Evolutionary conservation across 2,329 filamentous ascomycete species (phyloP).

Genomic region (Ophiocordyceps camponoti-floridani): DNA sequence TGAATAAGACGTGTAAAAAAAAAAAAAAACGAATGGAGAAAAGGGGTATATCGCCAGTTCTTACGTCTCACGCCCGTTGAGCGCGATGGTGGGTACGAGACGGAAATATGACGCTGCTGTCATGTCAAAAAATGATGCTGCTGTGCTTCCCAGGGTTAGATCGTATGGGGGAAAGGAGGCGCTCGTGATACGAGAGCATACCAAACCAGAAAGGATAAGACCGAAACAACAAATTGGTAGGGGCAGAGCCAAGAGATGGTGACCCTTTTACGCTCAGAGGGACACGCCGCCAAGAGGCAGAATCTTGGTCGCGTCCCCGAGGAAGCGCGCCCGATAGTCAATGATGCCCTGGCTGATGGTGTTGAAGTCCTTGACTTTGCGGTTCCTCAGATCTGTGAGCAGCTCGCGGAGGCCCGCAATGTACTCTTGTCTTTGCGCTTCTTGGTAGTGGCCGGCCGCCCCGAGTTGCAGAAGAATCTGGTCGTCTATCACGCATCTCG

Average conservation of each 20-base stretch:
- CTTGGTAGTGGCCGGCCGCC: conserved; percentile 43
- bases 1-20: neutral
- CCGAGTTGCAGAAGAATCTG: conserved; percentile 57
- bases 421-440: conserved; percentile 42
- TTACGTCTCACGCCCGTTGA: neutral
- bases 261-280: neutral
- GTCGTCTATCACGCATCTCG: conserved; percentile 38
- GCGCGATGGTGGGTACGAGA: neutral
- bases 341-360: conserved; percentile 49
- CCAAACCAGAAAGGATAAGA: neutral
- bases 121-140: neutral
- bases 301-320: conserved; percentile 45
- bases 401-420: conserved; percentile 43
- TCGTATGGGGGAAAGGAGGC: neutral
- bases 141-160: neutral
- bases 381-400: conserved; percentile 39
- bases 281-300: conserved; percentile 34
- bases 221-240: too few species aligned
- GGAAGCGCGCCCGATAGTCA: conserved; percentile 45
- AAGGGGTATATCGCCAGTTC: neutral
- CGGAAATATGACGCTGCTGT: neutral
- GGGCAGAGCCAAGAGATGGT: neutral
- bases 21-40: neutral
- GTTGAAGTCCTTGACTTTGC: conserved; percentile 46
- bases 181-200: neutral